Evolutionary conservation across 257 asterid species (phyloP).

Genomic region (Salvia miltiorrhiza): DNA sequence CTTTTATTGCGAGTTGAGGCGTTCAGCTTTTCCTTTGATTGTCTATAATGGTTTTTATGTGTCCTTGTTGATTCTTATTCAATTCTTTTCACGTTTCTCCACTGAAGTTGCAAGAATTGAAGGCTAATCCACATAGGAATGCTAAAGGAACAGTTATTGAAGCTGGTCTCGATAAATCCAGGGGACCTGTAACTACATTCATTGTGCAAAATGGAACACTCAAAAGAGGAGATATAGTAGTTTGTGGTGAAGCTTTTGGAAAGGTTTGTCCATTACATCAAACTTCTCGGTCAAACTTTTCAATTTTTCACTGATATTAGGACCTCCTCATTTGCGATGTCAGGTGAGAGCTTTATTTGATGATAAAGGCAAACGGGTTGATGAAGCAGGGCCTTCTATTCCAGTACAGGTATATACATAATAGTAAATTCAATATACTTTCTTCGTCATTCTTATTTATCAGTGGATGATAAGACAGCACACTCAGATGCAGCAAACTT

Average conservation of each 20-base stretch:
- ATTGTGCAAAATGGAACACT: constrained; percentile 97
- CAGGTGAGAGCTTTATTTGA: constrained; percentile 97
- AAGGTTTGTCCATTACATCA: constrained; percentile 61
- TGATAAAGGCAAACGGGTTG: constrained; percentile 73
- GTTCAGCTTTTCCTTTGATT: not conserved
- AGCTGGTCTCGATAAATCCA: constrained; percentile 96
- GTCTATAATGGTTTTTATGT: constrained; percentile 9
- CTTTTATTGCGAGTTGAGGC: not conserved
- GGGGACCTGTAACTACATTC: constrained; percentile 90
- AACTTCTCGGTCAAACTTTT: constrained; percentile 2
- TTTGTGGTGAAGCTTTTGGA: constrained; percentile 97
- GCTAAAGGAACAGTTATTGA: constrained; percentile 96
- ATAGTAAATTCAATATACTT: not conserved
- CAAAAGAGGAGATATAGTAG: constrained; percentile 76
- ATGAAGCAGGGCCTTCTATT: constrained; percentile 86
- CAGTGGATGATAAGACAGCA: not conserved
- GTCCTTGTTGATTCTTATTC: constrained; percentile 23
- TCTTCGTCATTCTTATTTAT: constrained; percentile 10
- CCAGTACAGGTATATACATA: constrained; percentile 86
- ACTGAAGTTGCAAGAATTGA: constrained; percentile 89
- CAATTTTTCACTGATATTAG: constrained; percentile 18
- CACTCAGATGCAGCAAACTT: not conserved
- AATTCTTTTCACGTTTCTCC: not conserved
- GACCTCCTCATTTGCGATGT: constrained; percentile 24
- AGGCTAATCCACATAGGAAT: constrained; percentile 92